Conservation (phyloP, 106 monocot species). For the Gastrodia elata region DNA sequence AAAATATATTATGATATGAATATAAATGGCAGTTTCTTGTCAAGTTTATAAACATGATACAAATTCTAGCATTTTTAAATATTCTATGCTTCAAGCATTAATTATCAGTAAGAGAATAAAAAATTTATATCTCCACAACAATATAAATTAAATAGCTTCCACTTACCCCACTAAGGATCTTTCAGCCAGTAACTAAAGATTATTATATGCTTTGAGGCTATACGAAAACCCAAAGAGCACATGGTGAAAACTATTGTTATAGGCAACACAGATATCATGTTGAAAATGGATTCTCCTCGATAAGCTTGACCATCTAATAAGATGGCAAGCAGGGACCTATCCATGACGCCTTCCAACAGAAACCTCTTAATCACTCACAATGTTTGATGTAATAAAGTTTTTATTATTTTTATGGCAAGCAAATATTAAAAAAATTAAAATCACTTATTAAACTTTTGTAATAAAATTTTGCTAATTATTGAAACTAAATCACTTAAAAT, state of each 20-base stretch:
- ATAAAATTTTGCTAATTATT: too few relatives aligned
- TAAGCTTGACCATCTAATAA: constrained; percentile 29
- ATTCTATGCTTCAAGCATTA: not conserved
- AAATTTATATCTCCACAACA: not conserved
- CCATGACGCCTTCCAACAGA: constrained; percentile 18
- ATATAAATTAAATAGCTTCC: not conserved
- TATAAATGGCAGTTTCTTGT: not conserved
- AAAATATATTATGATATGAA: not conserved
- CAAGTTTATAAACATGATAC: not conserved
- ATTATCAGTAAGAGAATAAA: not conserved
- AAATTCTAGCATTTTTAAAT: not conserved
- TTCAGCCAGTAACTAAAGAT: constrained; percentile 69
- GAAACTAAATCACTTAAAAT: too few relatives aligned
- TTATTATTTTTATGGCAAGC: too few relatives aligned
- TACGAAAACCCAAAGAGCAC: constrained; percentile 79
- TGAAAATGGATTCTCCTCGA: constrained; percentile 39
- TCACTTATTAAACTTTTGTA: too few relatives aligned
- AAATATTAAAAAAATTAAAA: too few relatives aligned
- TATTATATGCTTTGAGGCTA: constrained; percentile 79
- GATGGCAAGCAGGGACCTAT: constrained; percentile 31
- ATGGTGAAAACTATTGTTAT: constrained; percentile 78
- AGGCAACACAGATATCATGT: constrained; percentile 55
- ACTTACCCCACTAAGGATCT: constrained; percentile 79
- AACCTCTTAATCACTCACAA: not conserved
- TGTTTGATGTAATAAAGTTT: too few relatives aligned